phyloP scores from a whole-genome alignment of 176 grass and related monocot species.

The Coix lacrymajobi region DNA sequence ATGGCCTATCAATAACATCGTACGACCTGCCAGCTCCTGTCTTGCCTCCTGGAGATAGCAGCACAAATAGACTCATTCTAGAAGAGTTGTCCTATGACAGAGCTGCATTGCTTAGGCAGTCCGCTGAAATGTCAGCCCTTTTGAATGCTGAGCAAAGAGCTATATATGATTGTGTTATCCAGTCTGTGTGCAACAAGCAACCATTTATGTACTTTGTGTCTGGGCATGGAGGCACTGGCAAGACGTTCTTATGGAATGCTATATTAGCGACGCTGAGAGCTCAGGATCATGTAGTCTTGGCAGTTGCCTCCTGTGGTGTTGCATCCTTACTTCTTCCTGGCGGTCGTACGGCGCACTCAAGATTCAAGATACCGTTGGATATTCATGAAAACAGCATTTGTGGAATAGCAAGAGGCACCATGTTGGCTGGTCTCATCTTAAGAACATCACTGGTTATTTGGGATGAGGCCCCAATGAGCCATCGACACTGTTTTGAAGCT shows the following conservation, averaged over 20 bases:
- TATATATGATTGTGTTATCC: neutral
- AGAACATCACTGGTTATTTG: no score
- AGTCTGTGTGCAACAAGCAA: neutral
- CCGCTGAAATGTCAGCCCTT: no score
- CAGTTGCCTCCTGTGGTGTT: neutral
- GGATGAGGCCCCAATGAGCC: no score
- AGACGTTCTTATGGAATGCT: conserved; percentile 2
- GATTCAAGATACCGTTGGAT: neutral
- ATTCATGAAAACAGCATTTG: no score
- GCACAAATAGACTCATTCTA: neutral
- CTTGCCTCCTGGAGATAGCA: accelerated
- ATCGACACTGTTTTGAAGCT: no score
- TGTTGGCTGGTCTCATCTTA: no score
- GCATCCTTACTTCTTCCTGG: neutral
- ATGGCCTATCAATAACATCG: neutral
- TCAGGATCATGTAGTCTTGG: neutral
- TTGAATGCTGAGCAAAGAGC: neutral
- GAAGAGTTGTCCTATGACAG: neutral
- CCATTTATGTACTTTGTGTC: neutral
- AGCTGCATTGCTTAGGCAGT: neutral
- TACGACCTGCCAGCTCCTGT: neutral
- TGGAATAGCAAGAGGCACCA: no score
- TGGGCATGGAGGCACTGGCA: neutral
- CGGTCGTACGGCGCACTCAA: no score
- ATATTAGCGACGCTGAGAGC: neutral